Evolutionary conservation across 345 rosid genomes (phyloP).

Genomic region (Abelmoschus esculentus): DNA sequence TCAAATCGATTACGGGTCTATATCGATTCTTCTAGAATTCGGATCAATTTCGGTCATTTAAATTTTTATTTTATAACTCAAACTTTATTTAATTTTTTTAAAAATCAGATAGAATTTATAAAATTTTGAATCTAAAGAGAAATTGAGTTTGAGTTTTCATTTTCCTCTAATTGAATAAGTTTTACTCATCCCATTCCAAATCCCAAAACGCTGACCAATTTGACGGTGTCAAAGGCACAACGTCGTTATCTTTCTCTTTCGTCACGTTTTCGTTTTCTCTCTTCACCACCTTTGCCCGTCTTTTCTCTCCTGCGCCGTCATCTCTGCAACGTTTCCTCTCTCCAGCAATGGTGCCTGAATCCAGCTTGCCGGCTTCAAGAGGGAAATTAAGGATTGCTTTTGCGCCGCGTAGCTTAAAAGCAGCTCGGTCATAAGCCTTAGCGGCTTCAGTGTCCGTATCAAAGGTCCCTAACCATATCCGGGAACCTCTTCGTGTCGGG

Average conservation of each 20-base stretch:
- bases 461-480: constrained; percentile 88
- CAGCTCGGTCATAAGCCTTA: constrained; percentile 74
- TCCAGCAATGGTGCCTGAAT: constrained; percentile 18
- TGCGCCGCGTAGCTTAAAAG: constrained; percentile 68
- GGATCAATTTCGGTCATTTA: too few relatives aligned
- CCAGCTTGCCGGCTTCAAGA: constrained; percentile 47
- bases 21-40: too few relatives aligned
- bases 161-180: too few relatives aligned
- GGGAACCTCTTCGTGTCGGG: constrained; percentile 59
- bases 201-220: constrained; percentile 35
- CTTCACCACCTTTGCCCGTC: constrained; percentile 16
- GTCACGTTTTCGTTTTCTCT: constrained; percentile 25
- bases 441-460: constrained; percentile 71
- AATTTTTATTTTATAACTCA: too few relatives aligned
- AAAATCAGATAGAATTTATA: too few relatives aligned
- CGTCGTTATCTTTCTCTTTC: constrained; percentile 11
- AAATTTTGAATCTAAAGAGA: too few relatives aligned
- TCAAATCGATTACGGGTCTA: too few relatives aligned
- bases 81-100: too few relatives aligned
- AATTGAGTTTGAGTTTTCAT: too few relatives aligned
- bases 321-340: constrained; percentile 39
- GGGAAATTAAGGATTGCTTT: constrained; percentile 89
- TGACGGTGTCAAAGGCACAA: constrained; percentile 34
- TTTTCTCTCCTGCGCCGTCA: constrained; percentile 16
- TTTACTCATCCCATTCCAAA: too few relatives aligned